Conservation (phyloP, 225 moss, liverwort and hornwort genomes). For the Polytrichum commune region DNA sequence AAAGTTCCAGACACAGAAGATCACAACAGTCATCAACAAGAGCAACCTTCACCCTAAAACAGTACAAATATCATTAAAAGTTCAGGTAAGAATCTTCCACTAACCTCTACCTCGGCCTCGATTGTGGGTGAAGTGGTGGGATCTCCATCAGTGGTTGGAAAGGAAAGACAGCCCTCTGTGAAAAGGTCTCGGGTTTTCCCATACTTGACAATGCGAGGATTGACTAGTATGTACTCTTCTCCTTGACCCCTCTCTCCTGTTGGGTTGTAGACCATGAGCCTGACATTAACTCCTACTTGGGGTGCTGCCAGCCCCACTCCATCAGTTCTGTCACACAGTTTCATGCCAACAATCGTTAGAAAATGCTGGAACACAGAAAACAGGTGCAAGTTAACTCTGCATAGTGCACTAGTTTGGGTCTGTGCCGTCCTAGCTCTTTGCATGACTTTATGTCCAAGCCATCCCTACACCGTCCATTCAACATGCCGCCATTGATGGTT, state of each 20-base stretch:
- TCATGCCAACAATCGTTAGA: background rate
- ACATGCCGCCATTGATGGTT: too few species aligned
- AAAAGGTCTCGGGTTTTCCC: slow-evolving; percentile 73
- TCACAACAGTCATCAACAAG: too few species aligned
- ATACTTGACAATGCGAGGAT: slow-evolving; percentile 89
- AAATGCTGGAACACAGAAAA: too few species aligned
- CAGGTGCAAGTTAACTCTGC: too few species aligned
- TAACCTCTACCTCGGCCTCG: slow-evolving; percentile 50
- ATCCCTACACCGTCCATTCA: too few species aligned
- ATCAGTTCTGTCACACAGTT: slow-evolving; percentile 52
- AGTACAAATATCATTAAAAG: background rate
- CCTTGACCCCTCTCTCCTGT: slow-evolving; percentile 76
- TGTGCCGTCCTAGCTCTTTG: too few species aligned
- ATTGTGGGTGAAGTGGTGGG: slow-evolving; percentile 42
- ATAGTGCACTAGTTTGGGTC: too few species aligned
- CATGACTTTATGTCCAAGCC: too few species aligned
- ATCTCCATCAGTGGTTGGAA: slow-evolving; percentile 54
- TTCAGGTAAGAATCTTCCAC: background rate
- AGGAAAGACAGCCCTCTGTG: slow-evolving; percentile 85
- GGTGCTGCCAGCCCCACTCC: slow-evolving; percentile 93
- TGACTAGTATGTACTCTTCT: slow-evolving; percentile 78
- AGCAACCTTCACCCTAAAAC: background rate
- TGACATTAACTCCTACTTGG: slow-evolving; percentile 86
- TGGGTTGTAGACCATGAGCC: slow-evolving; percentile 94
- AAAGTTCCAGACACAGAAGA: background rate